Evolutionary conservation across 768 basidiomycete genomes (phyloP).

Genomic region (Rubroboletus pulcherrimus): DNA sequence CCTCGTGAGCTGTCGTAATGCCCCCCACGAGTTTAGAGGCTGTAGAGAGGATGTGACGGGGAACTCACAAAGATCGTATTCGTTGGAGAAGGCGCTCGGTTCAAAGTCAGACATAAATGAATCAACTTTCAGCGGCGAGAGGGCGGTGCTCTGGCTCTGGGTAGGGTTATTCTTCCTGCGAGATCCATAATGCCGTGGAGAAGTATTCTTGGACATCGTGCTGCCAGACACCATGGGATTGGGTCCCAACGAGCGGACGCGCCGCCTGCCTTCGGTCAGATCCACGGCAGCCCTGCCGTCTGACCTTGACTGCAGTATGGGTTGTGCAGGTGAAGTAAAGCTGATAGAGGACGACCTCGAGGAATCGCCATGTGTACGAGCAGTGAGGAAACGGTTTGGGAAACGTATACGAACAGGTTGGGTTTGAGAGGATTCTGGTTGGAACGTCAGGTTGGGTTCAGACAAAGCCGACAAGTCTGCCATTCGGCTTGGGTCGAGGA

Average conservation of each 20-base stretch:
- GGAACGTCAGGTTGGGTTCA: constrained; percentile 16
- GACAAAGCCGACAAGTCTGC: constrained; percentile 26
- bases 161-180: constrained; percentile 17
- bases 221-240: constrained; percentile 13
- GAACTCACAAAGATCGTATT: constrained; percentile 72
- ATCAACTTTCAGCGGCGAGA: constrained; percentile 27
- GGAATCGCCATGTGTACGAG: constrained; percentile 25
- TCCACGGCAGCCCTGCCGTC: constrained; percentile 10
- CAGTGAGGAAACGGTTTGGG: constrained; percentile 28
- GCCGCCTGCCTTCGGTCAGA: constrained; percentile 16
- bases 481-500: constrained; percentile 19
- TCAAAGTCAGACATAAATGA: constrained; percentile 33
- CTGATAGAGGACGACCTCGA: constrained; percentile 32
- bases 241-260: constrained; percentile 20
- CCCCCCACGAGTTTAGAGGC: constrained; percentile 10
- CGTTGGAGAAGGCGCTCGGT: constrained; percentile 57
- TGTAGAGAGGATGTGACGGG: constrained; percentile 1
- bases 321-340: constrained; percentile 14
- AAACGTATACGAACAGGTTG: constrained; percentile 33
- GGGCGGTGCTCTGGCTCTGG: constrained; percentile 12
- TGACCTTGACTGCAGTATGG: constrained; percentile 13
- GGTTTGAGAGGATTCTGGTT: constrained; percentile 10
- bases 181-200: constrained; percentile 15
- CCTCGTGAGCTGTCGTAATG: constrained; percentile 61
- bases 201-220: constrained; percentile 14